phyloP scores from a whole-genome alignment of 176 grass and related monocot genomes.

The Triticum monococcum region DNA sequence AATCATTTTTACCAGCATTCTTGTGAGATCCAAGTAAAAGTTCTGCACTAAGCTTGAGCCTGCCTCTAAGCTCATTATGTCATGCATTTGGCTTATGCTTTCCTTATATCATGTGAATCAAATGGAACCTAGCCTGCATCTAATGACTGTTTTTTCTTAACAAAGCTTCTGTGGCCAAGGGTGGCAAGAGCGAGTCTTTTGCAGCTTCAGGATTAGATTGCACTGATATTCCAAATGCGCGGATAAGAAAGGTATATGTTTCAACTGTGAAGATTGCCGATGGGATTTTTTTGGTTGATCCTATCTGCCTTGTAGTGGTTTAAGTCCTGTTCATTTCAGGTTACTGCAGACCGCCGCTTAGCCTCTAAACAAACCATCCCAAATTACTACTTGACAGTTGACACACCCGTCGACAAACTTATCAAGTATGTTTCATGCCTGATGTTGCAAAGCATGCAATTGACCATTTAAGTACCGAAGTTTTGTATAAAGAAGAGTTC shows the following conservation, averaged over 20 bases:
- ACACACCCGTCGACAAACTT: conserved; percentile 75
- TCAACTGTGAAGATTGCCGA: not conserved
- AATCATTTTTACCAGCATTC: not conserved
- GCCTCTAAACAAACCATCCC: conserved; percentile 89
- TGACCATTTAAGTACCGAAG: not conserved
- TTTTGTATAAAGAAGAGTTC: not conserved
- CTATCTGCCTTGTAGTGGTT: not conserved
- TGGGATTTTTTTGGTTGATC: not conserved
- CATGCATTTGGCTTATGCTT: not conserved
- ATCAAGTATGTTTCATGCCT: conserved; percentile 58
- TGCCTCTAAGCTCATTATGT: not conserved
- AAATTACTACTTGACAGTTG: conserved; percentile 93
- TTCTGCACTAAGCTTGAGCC: not conserved
- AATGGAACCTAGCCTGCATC: not conserved
- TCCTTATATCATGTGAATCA: not conserved
- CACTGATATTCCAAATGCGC: conserved; percentile 73
- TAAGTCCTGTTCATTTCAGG: conserved; percentile 37
- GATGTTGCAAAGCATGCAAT: conserved; percentile 3
- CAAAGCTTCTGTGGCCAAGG: conserved; percentile 65
- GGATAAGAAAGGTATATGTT: conserved; percentile 85
- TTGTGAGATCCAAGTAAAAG: not conserved
- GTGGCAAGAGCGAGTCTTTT: conserved; percentile 23
- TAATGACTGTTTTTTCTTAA: conserved; percentile 19
- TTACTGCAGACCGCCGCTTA: conserved; percentile 74
- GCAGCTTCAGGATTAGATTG: conserved; percentile 50